A percentile compares a stretch with the other conserved stretches of the same genome.
Conservation (phyloP, 1,284 basidiomycete species). For the Cutaneotrichosporon sp. region DNA sequence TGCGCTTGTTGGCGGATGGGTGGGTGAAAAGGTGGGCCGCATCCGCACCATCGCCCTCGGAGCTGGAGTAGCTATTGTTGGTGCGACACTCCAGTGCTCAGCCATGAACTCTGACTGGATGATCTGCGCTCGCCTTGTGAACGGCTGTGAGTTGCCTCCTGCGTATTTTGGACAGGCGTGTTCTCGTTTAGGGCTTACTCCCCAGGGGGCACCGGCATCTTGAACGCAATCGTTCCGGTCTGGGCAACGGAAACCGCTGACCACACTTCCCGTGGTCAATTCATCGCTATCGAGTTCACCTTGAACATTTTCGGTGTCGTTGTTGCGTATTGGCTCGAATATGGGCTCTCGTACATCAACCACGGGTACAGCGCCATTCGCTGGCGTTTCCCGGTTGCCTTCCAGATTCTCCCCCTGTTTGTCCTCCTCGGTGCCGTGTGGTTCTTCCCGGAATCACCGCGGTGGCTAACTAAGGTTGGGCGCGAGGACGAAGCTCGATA, state of each 20-base stretch:
- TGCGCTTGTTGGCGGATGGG: slow-evolving; percentile 24
- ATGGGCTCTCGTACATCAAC: slow-evolving; percentile 44
- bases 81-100: slow-evolving; percentile 61
- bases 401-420: slow-evolving; percentile 45
- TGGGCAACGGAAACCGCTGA: slow-evolving; percentile 48
- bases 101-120: slow-evolving; percentile 59
- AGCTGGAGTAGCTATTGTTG: slow-evolving; percentile 30
- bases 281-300: slow-evolving; percentile 54
- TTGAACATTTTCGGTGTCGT: slow-evolving; percentile 56
- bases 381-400: slow-evolving; percentile 52
- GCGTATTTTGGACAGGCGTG: too few species aligned
- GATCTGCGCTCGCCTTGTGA: slow-evolving; percentile 55
- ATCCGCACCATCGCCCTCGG: slow-evolving; percentile 57
- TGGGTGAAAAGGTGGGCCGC: slow-evolving; percentile 46
- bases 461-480: slow-evolving; percentile 55
- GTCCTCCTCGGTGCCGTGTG: slow-evolving; percentile 49
- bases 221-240: slow-evolving; percentile 57
- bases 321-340: slow-evolving; percentile 50
- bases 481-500: slow-evolving; percentile 38
- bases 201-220: slow-evolving; percentile 52
- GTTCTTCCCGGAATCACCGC: slow-evolving; percentile 56
- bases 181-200: too few species aligned
- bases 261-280: slow-evolving; percentile 57
- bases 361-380: slow-evolving; percentile 60
- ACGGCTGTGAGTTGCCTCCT: slow-evolving; percentile 15